Base-by-base conservation (phyloP, 2,329 filamentous ascomycete genomes). In the Didymellaceae sp. region DNA sequence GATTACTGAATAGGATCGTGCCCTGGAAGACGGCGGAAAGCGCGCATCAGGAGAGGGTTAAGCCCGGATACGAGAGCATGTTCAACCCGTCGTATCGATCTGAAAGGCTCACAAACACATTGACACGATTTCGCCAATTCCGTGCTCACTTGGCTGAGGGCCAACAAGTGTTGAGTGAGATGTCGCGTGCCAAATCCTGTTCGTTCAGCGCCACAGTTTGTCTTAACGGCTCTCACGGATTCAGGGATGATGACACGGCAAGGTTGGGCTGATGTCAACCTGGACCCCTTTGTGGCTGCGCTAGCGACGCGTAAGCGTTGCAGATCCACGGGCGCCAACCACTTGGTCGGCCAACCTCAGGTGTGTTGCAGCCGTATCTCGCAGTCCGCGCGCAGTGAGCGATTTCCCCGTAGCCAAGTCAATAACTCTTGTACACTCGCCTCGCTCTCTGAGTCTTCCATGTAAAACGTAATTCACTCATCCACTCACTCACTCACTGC, bases 251-350 rank as follows among this genome's bases (percentile, higher is more conserved):
- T 38, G 33, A 18, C 42, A 45, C 13, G 22, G 39, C 28, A 39
- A 39, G 47, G 40, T 28, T 45, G 25, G 33, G 25, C 16, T 33
- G 33, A 44, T 28, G 46, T 39, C 5, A 14, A 20, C 14, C 32
- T 30, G 40, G 32, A 41, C 30, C 37, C 41, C 47, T 40, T 40
- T 51, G 47, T 45, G 47, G 47, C 41, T 41, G n/a, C 11, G 41
- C 47, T 51, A 51, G 16, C 4, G 41, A 37, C 18, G 32, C 20
- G 47, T 41, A 45, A 51, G 34, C 45, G 45, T 41, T 47, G 45
- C 35, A 40, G 47, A 51, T 51, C 41, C 30, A 41, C 47, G 39
- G 47, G 44, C 18, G 18, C 28, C 40, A 25, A 47, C 56, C 48
- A 49, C 28, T 6, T 33, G 18, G 34, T 20, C 31, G 37, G 42